Evolutionary conservation across 257 asterid species (phyloP), one percentile per base, ranked within the genome.

Genomic region (Solanum microdontum): DNA sequence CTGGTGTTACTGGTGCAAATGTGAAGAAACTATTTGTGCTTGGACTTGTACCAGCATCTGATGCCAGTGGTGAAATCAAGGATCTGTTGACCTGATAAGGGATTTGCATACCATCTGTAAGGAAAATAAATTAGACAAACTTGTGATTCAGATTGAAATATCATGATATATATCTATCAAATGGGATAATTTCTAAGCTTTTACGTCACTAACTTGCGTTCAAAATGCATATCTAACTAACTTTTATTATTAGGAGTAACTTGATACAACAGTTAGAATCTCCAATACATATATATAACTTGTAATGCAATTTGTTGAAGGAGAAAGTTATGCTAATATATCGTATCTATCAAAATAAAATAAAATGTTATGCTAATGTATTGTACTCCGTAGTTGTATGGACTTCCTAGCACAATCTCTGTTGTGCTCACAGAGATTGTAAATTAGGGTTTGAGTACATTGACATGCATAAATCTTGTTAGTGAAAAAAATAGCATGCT

Each of bases 1-100:
- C 94, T 72, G 98, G 98, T 30, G 98, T 94, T 17, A 80, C 91
- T 11, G 96, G 97, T 84, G 92, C 92, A 39, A 91, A 84, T 87
- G 82, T 88, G 72, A 89, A 87, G 89, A 92, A 90, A 90, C 89
- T 34, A 30, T 87, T 58, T 82, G 88, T 70, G 88, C 90, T 89
- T 60, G 95, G 88, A 64, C 88, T 88, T 74, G 89, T 92, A 80
- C 90, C 90, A 74, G 89, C 88, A 87, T 92, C 94, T 32, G 88
- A 62, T 83, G 89, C 77, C 86, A 90, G 89, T 6, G 94, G 91
- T 87, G 92, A 80, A 84, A 89, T 87, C 77, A 90, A 82, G 90
- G 90, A 90, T 79, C 70, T 88, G 75, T 87, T 87, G 75, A 86
- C 82, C 85, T 88, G 86, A 77, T 84, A 88, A 48, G 92, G 86